Evolutionary conservation across 768 basidiomycete genomes (phyloP), one percentile per base, ranked within the genome.

Genomic region (Leccinum boreale): DNA sequence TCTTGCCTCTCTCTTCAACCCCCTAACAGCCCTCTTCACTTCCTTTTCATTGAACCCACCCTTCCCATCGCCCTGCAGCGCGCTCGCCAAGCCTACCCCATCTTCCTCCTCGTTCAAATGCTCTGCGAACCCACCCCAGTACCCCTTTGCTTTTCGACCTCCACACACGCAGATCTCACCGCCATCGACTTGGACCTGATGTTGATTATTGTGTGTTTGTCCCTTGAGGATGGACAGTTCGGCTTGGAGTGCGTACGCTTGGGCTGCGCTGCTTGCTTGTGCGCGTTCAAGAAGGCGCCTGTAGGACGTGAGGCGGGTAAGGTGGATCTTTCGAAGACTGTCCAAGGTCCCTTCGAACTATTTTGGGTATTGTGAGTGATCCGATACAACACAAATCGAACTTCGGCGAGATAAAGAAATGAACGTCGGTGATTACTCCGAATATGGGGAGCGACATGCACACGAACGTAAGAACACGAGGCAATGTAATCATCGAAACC

Each of bases 201-300:
- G 54, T 4, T 44, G 60, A 11, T 53, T 44, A 8, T 62, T 65
- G 50, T 70, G 71, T 58, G 59, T 63, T 50, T 79, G 79, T 12
- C 75, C 73, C 45, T 87, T 83, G 29, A 93, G 75, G 26, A 90
- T 76, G 12, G 84, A 78, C 3, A 92, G 77, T 66, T 94, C 90
- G 2, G 90, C 91, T 72, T 93, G 91, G 1, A 94, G 75, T 0
- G 92, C 91, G 65, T 94, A 91, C 2, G 93, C 76, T 65, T 94
- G 92, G 1, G 90, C 86, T 0, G 91, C 89, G 1, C 87, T 80
- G 9, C 85, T 84, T 2, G 87, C 84, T 64, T 94, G 92, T 0
- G 90, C 81, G 42, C 87, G 86, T 62, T 94, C 91, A 12, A 94
- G 80, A 1, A 94, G 78, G 2, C 91, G 82, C 66, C 87, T 92